Percentiles rank a stretch among this genome's conserved stretches.
phyloP scores from a whole-genome alignment of 768 basidiomycete genomes.

The Suillus subluteus region DNA sequence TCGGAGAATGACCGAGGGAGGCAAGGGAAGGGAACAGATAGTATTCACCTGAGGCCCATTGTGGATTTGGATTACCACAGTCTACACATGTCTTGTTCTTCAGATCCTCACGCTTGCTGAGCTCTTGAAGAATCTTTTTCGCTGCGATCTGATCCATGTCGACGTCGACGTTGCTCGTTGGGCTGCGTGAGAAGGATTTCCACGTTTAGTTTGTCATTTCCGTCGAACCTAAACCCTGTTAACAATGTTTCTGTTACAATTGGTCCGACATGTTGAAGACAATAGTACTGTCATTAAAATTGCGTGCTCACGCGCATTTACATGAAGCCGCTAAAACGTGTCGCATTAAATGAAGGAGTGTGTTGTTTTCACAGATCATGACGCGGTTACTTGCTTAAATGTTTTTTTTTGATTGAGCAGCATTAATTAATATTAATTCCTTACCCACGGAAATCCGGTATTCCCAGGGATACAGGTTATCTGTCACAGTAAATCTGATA shows the following conservation, averaged over 20 bases:
- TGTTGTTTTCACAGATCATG: neutral
- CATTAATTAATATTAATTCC: neutral
- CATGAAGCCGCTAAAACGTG: neutral
- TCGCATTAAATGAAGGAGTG: too few species aligned
- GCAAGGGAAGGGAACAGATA: neutral
- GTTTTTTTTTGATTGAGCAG: neutral
- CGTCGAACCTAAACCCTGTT: neutral
- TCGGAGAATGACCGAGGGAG: constrained; percentile 6
- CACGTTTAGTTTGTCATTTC: neutral
- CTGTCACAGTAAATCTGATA: constrained; percentile 5
- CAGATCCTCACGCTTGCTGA: constrained; percentile 72
- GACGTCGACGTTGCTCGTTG: constrained; percentile 18
- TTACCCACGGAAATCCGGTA: constrained; percentile 11
- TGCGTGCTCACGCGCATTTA: neutral
- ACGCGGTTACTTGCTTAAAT: neutral
- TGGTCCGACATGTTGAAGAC: neutral
- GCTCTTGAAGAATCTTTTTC: constrained; percentile 73
- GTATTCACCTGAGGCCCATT: constrained; percentile 84
- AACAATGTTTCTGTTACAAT: too few species aligned
- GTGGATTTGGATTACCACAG: constrained; percentile 88
- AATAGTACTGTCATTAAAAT: neutral
- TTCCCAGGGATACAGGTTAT: constrained; percentile 15
- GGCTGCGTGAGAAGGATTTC: neutral
- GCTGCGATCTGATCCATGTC: constrained; percentile 61
- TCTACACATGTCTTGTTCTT: constrained; percentile 81